Base-by-base conservation (phyloP, 176 grass and related monocot genomes). In the Musa acuminata region DNA sequence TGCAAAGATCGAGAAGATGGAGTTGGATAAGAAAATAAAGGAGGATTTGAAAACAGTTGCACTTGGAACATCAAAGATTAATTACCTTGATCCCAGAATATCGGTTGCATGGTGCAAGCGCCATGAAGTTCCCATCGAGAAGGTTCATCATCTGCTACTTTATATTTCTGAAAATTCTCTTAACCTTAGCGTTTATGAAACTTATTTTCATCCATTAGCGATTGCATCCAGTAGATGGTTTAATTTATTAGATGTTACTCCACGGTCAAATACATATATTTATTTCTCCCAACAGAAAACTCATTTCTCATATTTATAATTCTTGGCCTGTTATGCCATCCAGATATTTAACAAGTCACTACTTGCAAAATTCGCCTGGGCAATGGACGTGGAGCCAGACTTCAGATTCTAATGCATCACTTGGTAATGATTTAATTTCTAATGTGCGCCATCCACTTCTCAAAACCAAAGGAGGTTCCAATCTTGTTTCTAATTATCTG, bases 261-360 rank as follows among this genome's bases (percentile, higher is more conserved):
- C 35, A 43, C 35, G 0, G 35, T 43, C 35, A 43, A 43, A 6
- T 43, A 43, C 35, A 43, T 43, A 5, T 43, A 11, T 57, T 57
- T 17, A 16, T 13, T 17, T 57, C 4, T 57, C 12, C 25, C 65
- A 1, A 27, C 14, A 64, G 1, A 2, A 1, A 5, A 24, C 25
- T 68, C 29, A 13, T 43, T 16, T 43, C 25, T 11, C 13, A 17
- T 8, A 62, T 76, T 16, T 51, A 17, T 51, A 64, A 52, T 64
- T 25, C 59, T 49, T 52, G 2, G n/a, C 17, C 23, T 75, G 8
- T 52, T 63, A 52, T 20, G 49, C 79, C 72, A 79, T 50, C 75
- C 82, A 99, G 95, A 99, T 99, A 82, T 98, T 99, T 75, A 94
- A 89, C 88, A 99, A 94, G 74, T 91, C 91, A 0, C 91, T 99